A percentile compares a stretch with the other conserved stretches of the same genome.
These are phyloP conservation scores for Dryas integrifolia DNA, from an alignment of 331 rosid genomes.

Conservation along the genomic window DNA sequence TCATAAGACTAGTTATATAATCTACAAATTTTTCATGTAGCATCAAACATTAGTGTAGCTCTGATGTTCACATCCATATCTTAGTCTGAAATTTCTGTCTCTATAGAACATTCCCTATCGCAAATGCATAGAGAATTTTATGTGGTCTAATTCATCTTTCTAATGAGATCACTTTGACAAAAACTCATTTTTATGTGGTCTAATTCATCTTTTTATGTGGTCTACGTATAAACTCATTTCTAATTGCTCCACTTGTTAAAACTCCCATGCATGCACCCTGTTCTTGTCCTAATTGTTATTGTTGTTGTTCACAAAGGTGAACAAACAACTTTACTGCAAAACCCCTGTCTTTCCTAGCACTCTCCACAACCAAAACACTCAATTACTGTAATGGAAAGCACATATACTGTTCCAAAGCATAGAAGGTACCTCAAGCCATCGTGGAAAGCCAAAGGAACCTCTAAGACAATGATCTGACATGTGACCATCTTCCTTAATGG, in stretches of 20 bases:
- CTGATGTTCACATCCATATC: not conserved
- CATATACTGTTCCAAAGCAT: constrained; percentile 23
- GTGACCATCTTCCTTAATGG: constrained; percentile 48
- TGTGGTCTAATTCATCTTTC: constrained; percentile 4
- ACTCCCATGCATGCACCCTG: not conserved
- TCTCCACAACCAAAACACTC: constrained; percentile 2
- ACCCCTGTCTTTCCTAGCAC: not conserved
- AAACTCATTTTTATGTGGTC: not conserved
- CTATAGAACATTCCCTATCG: not conserved
- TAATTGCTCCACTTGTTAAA: not conserved
- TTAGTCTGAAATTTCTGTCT: not conserved
- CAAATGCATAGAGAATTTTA: not conserved
- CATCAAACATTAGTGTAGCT: not conserved
- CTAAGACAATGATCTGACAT: constrained; percentile 52
- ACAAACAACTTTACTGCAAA: not conserved
- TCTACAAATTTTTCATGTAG: not conserved
- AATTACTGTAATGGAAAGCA: constrained; percentile 1
- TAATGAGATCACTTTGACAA: constrained; percentile 7
- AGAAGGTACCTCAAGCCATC: constrained; percentile 88
- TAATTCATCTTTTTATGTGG: constrained; percentile 8
- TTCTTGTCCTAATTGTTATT: not conserved
- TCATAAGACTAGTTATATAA: not conserved
- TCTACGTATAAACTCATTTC: not conserved
- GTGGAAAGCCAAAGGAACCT: constrained; percentile 89
- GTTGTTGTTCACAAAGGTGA: not conserved